These are phyloP conservation scores for Marasmius tenuissimus DNA, from an alignment of 1,284 basidiomycete species.

Conservation along the genomic window DNA sequence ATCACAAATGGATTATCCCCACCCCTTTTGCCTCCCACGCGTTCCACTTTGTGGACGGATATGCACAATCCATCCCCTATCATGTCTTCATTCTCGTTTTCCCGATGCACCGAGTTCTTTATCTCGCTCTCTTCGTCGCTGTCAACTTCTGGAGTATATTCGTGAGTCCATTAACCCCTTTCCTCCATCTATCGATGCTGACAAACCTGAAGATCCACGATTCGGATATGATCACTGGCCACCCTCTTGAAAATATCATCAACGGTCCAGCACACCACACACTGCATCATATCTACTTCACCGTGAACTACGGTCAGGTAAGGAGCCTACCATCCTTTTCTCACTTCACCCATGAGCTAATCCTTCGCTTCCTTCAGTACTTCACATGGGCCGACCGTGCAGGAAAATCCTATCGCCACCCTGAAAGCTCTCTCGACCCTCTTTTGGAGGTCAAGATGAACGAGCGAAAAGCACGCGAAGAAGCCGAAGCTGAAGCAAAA, in stretches of 20 bases:
- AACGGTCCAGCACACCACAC: conserved; percentile 99
- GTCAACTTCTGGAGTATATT: conserved; percentile 94
- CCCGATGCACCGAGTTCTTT: conserved; percentile 85
- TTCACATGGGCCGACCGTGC: conserved; percentile 93
- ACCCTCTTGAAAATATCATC: conserved; percentile 86
- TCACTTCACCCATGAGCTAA: conserved; percentile 6
- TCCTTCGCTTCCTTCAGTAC: conserved; percentile 55
- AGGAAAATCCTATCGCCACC: conserved; percentile 74
- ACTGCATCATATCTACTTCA: conserved; percentile 94
- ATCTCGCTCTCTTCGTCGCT: conserved; percentile 81
- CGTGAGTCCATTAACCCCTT: conserved; percentile 40
- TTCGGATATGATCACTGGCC: conserved; percentile 99
- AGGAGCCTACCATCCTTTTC: conserved; percentile 19
- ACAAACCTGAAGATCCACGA: conserved; percentile 80
- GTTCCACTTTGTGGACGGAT: conserved; percentile 97
- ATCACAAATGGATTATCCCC: conserved; percentile 63
- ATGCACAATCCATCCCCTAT: conserved; percentile 91
- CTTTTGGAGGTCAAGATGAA: conserved; percentile 62
- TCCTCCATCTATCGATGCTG: not conserved
- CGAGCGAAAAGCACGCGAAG: conserved; percentile 7
- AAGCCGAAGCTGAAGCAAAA: not conserved
- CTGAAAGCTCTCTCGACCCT: conserved; percentile 69
- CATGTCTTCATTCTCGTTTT: conserved; percentile 93
- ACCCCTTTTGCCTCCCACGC: conserved; percentile 97
- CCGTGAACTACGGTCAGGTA: conserved; percentile 91